Base-by-base conservation (phyloP, 2,329 filamentous ascomycete genomes). In the Pseudogymnoascus sp. region DNA sequence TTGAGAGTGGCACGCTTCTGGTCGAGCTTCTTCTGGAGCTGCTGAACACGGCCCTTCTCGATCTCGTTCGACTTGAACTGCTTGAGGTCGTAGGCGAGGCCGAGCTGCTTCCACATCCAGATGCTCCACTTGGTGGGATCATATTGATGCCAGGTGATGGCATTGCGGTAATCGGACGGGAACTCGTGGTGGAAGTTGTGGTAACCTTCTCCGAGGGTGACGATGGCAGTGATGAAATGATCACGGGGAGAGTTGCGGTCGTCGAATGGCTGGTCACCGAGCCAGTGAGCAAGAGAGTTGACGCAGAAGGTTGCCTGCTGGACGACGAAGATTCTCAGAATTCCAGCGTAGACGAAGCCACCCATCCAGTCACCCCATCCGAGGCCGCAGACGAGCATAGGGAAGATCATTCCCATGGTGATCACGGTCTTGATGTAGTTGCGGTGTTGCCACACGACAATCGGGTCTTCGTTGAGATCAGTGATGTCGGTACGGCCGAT, bases 181-280 rank as follows among this genome's bases (percentile, higher is more conserved):
- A 95, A 95, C 76, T 95, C 90, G 82, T 95, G 90, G 78, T 95
- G 90, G 83, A 95, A 95, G 82, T 95, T 95, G 83, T 95, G 90
- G 79, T 95, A 95, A 31, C 90, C 90, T 77, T 92, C 90, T 58
- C 90, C 90, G 21, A 95, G 87, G 45, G 90, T 95, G 69, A 91
- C 87, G 15, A 95, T 78, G 48, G 90, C 90, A 40, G 90, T 95
- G 76, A 95, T 85, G 72, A 93, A 83, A 76, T 95, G 90, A 71
- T 95, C 90, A 74, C 91, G 87, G 66, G 90, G 91, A 64, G 88
- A 92, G 84, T 95, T 93, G 76, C 90, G 88, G 82, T 95, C 91
- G 70, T 95, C 90, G 74, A 95, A 95, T 64, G 91, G 91, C 79
- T 95, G 90, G 70, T 95, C 91, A 65, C 91, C 90, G 71, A 95